These are phyloP conservation scores for Leishmania braziliensis DNA, from an alignment of 208 protist genomes.

Conservation along the genomic window DNA sequence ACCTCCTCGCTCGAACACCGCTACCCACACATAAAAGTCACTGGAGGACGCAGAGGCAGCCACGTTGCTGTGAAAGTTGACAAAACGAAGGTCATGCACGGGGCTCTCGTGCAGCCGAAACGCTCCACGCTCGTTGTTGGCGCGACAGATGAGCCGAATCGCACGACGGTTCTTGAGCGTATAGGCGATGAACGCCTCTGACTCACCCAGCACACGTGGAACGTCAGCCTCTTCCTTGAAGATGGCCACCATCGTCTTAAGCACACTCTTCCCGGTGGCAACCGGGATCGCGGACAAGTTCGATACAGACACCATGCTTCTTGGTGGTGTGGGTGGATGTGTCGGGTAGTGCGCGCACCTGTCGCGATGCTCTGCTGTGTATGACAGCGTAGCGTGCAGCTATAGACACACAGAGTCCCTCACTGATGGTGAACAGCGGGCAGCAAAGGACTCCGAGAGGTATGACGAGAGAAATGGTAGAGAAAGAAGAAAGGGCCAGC, in stretches of 20 bases:
- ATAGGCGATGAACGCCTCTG: conserved; percentile 78
- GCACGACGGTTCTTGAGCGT: conserved; percentile 72
- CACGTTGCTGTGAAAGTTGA: conserved; percentile 91
- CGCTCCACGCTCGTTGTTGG: conserved; percentile 59
- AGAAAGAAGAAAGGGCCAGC: not conserved
- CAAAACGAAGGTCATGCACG: conserved; percentile 74
- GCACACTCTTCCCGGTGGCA: conserved; percentile 34
- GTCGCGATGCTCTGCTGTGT: not conserved
- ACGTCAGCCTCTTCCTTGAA: conserved; percentile 64
- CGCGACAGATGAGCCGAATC: conserved; percentile 68
- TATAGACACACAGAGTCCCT: not conserved
- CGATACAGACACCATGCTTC: not conserved
- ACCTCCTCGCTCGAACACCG: conserved; percentile 33
- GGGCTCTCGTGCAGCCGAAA: conserved; percentile 56
- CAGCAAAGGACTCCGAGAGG: not conserved
- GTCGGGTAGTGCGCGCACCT: not conserved
- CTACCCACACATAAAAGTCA: conserved; percentile 86
- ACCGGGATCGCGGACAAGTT: conserved; percentile 29
- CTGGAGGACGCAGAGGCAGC: conserved; percentile 59
- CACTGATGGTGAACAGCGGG: not conserved
- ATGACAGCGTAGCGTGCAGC: not conserved
- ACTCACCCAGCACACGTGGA: conserved; percentile 78
- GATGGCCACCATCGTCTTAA: conserved; percentile 49
- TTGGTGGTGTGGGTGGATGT: conserved; percentile 5
- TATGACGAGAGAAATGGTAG: not conserved